Evolutionary conservation across 441 rosid genomes (phyloP), one percentile per base, ranked within the genome.

Genomic region (Jatropha podagrica): DNA sequence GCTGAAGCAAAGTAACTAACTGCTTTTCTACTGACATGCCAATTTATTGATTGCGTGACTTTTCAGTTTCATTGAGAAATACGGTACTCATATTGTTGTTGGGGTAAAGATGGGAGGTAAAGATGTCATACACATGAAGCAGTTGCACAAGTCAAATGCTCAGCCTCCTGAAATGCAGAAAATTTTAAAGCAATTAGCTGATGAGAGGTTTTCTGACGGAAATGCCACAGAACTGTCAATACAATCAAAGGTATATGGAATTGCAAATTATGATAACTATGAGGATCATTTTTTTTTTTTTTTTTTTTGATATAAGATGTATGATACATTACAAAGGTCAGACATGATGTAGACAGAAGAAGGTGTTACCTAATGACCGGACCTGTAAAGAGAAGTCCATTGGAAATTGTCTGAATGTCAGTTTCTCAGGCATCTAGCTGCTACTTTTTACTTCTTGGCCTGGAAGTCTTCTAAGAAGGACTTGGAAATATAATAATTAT

Each of bases 101-200:
- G 97, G 99, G 69, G 96, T 93, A 44, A 90, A 87, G 81, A 93
- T 95, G 99, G 99, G 99, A 74, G 99, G 98, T 65, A 93, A 93
- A 87, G 99, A 95, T 27, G 95, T 89, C 0, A 75, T 92, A 74
- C 87, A 89, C 68, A 46, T 90, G 78, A 96, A 93, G 86, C 98
- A 96, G 84, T 67, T 77, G 17, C 91, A 85, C 73, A 90, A 78
- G 48, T 93, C 99, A 52, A 82, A 73, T 81, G 87, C 85, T 32
- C 82, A 85, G 69, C 81, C 95, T 54, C 75, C 83, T n/a, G 88
- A 88, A 73, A 88, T 95, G 46, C 94, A 88, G 90, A 87, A 86
- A 69, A 42, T 75, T 76, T 83, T 95, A 68, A 95, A 90, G 86
- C 84, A 81, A 63, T 72, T 81, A 76, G 92, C 90, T 51, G 95